phyloP scores from a whole-genome alignment of 1,284 basidiomycete genomes.

The Pyrrhoderma lamaoense region DNA sequence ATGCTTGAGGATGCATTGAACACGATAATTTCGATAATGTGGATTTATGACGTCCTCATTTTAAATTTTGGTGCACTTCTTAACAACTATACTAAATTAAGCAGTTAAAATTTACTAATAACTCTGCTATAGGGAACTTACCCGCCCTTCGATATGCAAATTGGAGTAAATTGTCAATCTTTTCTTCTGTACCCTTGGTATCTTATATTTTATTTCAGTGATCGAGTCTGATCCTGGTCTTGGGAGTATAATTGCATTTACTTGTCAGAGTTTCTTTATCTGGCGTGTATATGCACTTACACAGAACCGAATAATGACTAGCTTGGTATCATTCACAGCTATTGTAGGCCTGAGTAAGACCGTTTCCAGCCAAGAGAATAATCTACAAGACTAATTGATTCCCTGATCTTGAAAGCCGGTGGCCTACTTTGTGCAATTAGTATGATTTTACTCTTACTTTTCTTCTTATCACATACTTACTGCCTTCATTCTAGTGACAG shows the following conservation, averaged over 20 bases:
- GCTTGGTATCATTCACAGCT: not conserved
- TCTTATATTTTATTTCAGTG: not conserved
- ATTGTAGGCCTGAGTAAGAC: slow-evolving; percentile 1
- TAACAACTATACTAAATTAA: too few relatives aligned
- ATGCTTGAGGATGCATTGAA: slow-evolving; percentile 7
- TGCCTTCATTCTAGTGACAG: too few relatives aligned
- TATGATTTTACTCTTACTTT: not conserved
- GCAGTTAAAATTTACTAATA: not conserved
- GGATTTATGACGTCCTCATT: slow-evolving; percentile 4
- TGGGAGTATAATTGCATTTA: slow-evolving; percentile 6
- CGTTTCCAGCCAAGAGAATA: not conserved
- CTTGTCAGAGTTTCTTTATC: slow-evolving; percentile 4
- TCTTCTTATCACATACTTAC: too few relatives aligned
- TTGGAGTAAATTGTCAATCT: slow-evolving; percentile 1
- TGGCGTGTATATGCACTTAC: slow-evolving; percentile 4
- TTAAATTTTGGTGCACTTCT: slow-evolving; percentile 3
- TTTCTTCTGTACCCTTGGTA: not conserved
- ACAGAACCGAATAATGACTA: not conserved
- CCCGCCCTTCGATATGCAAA: not conserved
- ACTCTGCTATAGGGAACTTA: not conserved
- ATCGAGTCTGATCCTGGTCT: slow-evolving; percentile 1
- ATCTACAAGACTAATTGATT: not conserved
- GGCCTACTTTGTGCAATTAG: not conserved
- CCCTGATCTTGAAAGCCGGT: not conserved
- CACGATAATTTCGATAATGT: slow-evolving; percentile 1